Evolutionary conservation across 768 basidiomycete genomes (phyloP), one percentile per base, ranked within the genome.

Genomic region (Gyrodon lividus): DNA sequence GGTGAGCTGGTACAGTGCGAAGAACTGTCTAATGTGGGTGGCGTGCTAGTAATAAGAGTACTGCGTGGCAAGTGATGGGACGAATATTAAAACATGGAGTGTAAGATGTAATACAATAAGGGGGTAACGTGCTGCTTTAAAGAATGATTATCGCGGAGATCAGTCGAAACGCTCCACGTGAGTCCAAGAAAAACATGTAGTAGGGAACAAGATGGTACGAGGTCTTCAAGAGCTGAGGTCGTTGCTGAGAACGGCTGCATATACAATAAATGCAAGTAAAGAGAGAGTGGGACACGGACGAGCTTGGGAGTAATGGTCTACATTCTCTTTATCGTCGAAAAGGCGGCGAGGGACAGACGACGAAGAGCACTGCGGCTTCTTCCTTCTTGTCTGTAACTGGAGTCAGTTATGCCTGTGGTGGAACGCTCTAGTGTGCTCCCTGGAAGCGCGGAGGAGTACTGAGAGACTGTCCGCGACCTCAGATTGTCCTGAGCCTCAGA

Each of bases 301-400:
- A 8, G 16, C 35, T n/a, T 6, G 6, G 41, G n/a, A 16, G 28
- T 13, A 34, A 9, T 7, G 14, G 4, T 17, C 43, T 62, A 65
- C n/a, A 51, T n/a, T 42, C 50, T 54, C 49, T 65, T 67, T 9
- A 62, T 56, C n/a, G 65, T 63, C 26, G 65, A 70, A 49, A 67
- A 65, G 2, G 69, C 60, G 10, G 60, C 69, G 22, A 69, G 51
- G 33, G 68, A 70, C 52, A 68, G 55, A 46, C 67, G 67, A 33
- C 62, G 65, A 4, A 66, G 56, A 17, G 67, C 20, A 38, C 48
- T 62, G 34, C 66, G 56, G 26, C 40, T 60, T 44, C 48, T 44
- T 20, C 56, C 35, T 28, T 55, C 55, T 37, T 44, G 58, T 48
- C 65, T 50, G 20, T 50, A 50, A 44, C 45, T 46, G 31, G 48